Base-by-base conservation (phyloP, 2,329 filamentous ascomycete species). In the Verticillium albo-atrum region DNA sequence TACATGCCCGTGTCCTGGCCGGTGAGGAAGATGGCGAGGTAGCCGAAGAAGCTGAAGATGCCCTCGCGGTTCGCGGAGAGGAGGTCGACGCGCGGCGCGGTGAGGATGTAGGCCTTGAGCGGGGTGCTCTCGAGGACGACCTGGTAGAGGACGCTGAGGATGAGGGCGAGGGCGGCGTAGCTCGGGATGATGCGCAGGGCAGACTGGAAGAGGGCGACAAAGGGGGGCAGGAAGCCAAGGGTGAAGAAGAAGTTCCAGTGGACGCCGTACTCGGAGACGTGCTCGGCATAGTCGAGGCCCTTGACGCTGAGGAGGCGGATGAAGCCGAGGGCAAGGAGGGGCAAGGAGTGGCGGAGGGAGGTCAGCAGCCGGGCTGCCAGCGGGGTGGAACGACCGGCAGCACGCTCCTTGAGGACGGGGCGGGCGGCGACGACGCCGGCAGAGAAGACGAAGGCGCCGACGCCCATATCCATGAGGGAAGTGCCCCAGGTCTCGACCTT, bases 211-310 rank as follows among this genome's bases (percentile, higher is more conserved):
- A 95, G 72, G 28, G 94, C 92, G 57, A 96, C 87, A 68, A 96
- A 96, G 1, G 93, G 93, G 1, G 94, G 92, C 26, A 99, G 77
- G 54, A 97, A 84, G 6, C 88, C 93, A 10, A 99, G 81, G 0
- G 95, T 99, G 76, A 98, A 98, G 82, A 99, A 99, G 75, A 99
- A 99, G 74, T 99, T 99, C 95, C 95, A 99, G 74, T 99, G 95
- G 10, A 99, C 91, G 51, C 95, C 95, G 70, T 99, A 99, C 72
- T 99, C 95, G 15, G 91, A 92, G 60, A 97, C 92, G 77, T 99
- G 95, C 73, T 99, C 95, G 3, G 93, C 93, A 71, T 99, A 99
- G 71, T 98, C 92, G 30, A 97, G 79, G 6, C 91, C 91, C 76
- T 99, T 99, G 70, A 98, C 93, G 67, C 88, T 96, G 65, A 92